Evolutionary conservation across 2,329 filamentous ascomycete genomes (phyloP).

Genomic region (Botrytis galanthina): DNA sequence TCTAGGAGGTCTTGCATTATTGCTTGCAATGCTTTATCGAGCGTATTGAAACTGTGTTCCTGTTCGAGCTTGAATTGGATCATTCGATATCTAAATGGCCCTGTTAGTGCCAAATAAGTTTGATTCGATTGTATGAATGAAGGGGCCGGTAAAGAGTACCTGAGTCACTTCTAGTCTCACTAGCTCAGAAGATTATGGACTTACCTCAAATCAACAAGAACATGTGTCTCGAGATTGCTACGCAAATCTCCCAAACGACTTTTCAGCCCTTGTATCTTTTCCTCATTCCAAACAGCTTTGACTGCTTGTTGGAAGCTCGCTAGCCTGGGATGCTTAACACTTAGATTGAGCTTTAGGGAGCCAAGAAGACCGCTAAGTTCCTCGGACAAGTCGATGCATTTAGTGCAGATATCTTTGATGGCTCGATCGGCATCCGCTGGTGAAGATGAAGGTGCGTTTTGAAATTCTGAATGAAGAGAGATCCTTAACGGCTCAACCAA

Average conservation of each 20-base stretch:
- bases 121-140: background rate
- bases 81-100: background rate
- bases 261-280: background rate
- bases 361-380: background rate
- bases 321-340: background rate
- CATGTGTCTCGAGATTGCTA: background rate
- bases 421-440: background rate
- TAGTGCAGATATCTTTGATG: background rate
- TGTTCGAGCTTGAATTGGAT: background rate
- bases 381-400: background rate
- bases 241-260: background rate
- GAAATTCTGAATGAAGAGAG: background rate
- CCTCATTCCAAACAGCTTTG: background rate
- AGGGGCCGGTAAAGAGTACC: background rate
- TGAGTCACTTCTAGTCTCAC: background rate
- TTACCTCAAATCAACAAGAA: constrained; percentile 1
- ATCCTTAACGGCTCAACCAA: background rate
- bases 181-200: background rate
- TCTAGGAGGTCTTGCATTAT: background rate
- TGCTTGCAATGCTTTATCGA: background rate
- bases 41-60: background rate
- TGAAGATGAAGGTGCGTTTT: background rate
- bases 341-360: background rate
- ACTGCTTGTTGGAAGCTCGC: background rate
- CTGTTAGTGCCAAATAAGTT: background rate